Percentiles rank a stretch among this genome's conserved stretches.
Conservation (phyloP, 208 protist species). For the Wallacemonas rigidus region DNA sequence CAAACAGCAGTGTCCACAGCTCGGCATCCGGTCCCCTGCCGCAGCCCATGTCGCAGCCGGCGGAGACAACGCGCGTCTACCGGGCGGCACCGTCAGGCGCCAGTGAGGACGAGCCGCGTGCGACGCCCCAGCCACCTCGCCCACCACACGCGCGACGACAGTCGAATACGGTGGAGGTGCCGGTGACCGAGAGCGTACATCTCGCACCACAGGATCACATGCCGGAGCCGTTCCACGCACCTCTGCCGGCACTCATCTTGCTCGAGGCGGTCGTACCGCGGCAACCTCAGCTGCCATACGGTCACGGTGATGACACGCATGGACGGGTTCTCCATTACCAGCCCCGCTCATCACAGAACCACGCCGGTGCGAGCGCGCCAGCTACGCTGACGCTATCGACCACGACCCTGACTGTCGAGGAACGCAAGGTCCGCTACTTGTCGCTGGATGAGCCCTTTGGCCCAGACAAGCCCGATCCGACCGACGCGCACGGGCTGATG, state of each 20-base stretch:
- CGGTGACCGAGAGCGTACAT: neutral
- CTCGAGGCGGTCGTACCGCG: constrained; percentile 3
- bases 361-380: neutral
- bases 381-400: constrained; percentile 47
- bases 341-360: neutral
- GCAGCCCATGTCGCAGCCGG: neutral
- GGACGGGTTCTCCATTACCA: neutral
- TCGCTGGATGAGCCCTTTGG: constrained; percentile 34
- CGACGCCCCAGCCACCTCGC: neutral
- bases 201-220: constrained; percentile 6
- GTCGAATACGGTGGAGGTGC: constrained; percentile 1
- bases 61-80: constrained; percentile 1
- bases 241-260: neutral
- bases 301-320: neutral
- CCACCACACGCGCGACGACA: neutral
- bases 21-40: neutral
- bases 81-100: neutral
- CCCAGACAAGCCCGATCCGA: constrained; percentile 38
- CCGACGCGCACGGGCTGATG: constrained; percentile 30
- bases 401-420: constrained; percentile 53
- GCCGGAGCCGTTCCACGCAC: constrained; percentile 4
- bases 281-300: neutral
- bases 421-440: constrained; percentile 63
- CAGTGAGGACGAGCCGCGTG: neutral
- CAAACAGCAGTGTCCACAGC: neutral